Evolutionary conservation across 129 eudicot species (phyloP), one percentile per base, ranked within the genome.

Genomic region (Flaveria sonorensis): DNA sequence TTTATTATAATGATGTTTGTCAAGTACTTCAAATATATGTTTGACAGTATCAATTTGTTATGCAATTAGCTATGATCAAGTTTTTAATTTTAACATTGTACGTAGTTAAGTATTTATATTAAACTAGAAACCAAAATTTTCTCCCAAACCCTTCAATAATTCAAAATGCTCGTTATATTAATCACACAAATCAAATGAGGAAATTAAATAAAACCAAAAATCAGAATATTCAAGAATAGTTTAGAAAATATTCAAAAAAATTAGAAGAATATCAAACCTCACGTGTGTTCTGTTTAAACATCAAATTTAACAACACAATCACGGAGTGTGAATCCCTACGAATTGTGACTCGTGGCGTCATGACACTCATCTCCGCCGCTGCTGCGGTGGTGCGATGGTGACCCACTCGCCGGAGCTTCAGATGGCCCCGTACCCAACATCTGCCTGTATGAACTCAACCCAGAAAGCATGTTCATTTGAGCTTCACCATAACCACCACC

Each of bases 371-470:
- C 83, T 9, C 81, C 83, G 60, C 83, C 90, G 4, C 86, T 81
- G 19, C 85, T 45, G 2, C 50, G 87, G 83, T 82, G 90, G 45
- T 75, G 81, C 4, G 86, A 72, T 24, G 78, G 86, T 15, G 92
- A 85, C 65, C 89, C 95, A 51, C 95, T 93, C 20, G 82, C 89
- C 70, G 86, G 96, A 23, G 96, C 65, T 40, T 90, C 93, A 28
- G 90, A 85, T 5, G 80, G 78, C 10, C 92, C 89, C 0, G 73
- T 81, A 20, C 87, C 91, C 13, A 84, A 80, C 7, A 85, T 65
- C 1, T 83, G 81, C 42, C 92, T 63, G 50, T 87, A 90, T 0
- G 89, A 83, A 40, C 81, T 93, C 32, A 93, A 70, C 32, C 98
- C 98, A 0, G 88, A 88, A 52, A 93, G 81, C 89, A 87, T 81